These are phyloP conservation scores for Proliferodiscus dingleyae DNA, from an alignment of 2,329 filamentous ascomycete species.

Conservation along the genomic window DNA sequence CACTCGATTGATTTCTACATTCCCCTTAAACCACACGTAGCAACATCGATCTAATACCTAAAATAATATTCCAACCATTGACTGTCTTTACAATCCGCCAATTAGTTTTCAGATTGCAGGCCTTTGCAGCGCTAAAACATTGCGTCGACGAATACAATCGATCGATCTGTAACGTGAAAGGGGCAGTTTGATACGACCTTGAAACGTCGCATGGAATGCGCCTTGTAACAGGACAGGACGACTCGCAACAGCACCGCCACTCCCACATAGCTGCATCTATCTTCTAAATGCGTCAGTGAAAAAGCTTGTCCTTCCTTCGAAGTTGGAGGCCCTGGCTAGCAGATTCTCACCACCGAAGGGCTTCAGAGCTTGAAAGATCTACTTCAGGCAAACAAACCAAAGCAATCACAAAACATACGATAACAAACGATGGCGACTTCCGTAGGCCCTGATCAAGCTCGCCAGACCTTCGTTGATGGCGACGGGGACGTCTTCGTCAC, in stretches of 20 bases:
- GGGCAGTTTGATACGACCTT: constrained; percentile 10
- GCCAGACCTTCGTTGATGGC: constrained; percentile 3
- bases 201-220: constrained; percentile 17
- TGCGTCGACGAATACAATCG: neutral
- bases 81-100: neutral
- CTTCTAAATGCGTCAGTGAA: neutral
- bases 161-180: neutral
- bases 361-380: neutral
- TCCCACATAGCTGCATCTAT: neutral
- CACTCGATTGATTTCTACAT: no score
- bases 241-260: constrained; percentile 10
- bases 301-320: constrained; percentile 14
- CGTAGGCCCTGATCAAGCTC: neutral
- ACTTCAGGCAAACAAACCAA: no score
- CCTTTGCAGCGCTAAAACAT: no score
- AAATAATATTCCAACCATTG: neutral
- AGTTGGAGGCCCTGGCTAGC: constrained; percentile 6
- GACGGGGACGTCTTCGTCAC: constrained; percentile 18
- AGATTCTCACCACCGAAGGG: constrained; percentile 10
- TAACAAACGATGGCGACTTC: neutral
- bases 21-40: no score
- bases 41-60: no score
- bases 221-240: constrained; percentile 13
- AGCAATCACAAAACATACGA: no score
- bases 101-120: no score